Evolutionary conservation across 139 green algal genomes (phyloP), one percentile per base, ranked within the genome.

Genomic region (Tetratostichococcus sp.): DNA sequence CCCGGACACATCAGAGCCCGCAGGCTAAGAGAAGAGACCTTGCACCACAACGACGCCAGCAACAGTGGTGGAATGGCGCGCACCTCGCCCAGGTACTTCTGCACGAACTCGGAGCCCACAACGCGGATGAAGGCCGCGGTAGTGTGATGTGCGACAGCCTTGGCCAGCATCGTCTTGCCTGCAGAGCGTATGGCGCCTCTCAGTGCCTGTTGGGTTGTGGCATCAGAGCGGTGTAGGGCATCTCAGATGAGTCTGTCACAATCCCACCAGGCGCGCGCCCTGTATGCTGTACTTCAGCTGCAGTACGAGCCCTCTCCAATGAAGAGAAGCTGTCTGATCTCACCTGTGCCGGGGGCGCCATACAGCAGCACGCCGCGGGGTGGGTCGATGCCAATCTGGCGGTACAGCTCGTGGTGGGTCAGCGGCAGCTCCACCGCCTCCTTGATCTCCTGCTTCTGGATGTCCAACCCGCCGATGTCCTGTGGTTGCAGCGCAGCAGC

Each of bases 371-470:
- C 96, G 6, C 96, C 96, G 32, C 96, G 87, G 0, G 95, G 95
- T 1, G 95, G 95, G 83, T 98, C 94, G 74, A 99, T 98, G 78
- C 95, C 95, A 42, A 99, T 93, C 84, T 91, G 91, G 43, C 90
- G 83, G 85, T 98, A 99, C 76, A 99, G 86, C 69, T 97, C 95
- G 35, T 90, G 90, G 75, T 98, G 93, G 26, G 93, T 97, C 43
- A 99, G 84, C 22, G 96, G 96, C 78, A 99, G 89, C 90, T 99
- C 96, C 70, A 99, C 96, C 31, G 96, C 96, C 84, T 99, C 96
- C 42, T 91, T 87, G 81, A 99, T 99, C 83, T 99, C 96, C 86
- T 99, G 96, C 81, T 99, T 99, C 86, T 99, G 96, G 58, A 97
- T 95, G 81, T 99, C 96, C 70, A 96, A 89, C 28, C 96, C 96